Evolutionary conservation across 2,329 filamentous ascomycete genomes (phyloP), one percentile per base, ranked within the genome.

Genomic region (Penicillium sp.): DNA sequence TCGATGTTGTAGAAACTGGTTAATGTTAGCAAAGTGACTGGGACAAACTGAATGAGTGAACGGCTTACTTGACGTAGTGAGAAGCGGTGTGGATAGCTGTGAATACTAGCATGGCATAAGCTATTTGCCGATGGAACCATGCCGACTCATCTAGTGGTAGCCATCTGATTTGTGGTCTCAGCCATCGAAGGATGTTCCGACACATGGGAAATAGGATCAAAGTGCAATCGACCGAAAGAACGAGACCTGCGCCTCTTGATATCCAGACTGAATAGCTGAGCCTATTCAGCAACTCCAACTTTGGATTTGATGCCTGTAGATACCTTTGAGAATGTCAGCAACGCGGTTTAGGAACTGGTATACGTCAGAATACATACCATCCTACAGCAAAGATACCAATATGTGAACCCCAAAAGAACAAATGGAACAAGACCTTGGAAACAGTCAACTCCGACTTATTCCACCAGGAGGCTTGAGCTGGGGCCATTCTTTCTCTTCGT

Each of bases 41-140:
- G 0, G 8, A 8, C 24, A 29, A 15, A 35, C 4, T 49, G 17
- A 2, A 12, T 32, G 3, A 9, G 19, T n/a, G 26, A 31, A 32
- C 42, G n/a, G 71, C 81, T 69, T 77, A 88, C 84, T 98, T 98
- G 75, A 97, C 88, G 63, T 98, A 98, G 71, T 98, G 93, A 44
- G 82, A 82, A 13, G 77, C 65, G 1, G 84, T 85, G 69, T 98
- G 93, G 26, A 88, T 69, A 43, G 83, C 78, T 26, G 84, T 87
- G 69, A 90, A 98, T 48, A 95, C 65, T 3, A 97, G 76, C 73
- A 97, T 75, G 1, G 88, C 77, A 66, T 98, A 98, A 17, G 93
- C 91, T 38, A 95, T 80, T 69, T 98, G 93, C 57, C 91, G 80
- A 74, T 98, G 93, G 70, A 98, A 94, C 89, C 89, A 98, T 58